A percentile compares a stretch with the other conserved stretches of the same genome.
phyloP scores from a whole-genome alignment of 495 filamentous ascomycete genomes.

The Jackrogersella minutella region DNA sequence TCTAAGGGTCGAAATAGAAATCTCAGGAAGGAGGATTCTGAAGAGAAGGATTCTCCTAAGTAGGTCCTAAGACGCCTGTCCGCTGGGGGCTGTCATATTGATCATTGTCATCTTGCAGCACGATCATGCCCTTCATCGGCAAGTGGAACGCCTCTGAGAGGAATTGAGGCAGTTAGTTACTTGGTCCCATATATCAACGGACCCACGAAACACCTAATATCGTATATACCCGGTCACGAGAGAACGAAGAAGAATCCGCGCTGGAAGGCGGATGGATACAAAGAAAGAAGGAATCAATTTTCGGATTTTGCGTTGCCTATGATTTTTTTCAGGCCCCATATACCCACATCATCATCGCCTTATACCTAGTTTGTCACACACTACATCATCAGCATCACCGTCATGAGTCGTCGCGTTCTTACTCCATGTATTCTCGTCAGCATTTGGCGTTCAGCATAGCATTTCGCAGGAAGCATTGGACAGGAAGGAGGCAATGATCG shows the following conservation, averaged over 20 bases:
- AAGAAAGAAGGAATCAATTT: neutral
- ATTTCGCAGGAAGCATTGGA: neutral
- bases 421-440: neutral
- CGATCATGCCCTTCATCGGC: slow-evolving; percentile 37
- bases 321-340: neutral
- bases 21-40: slow-evolving; percentile 42
- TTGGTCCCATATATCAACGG: neutral
- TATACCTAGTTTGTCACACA: neutral
- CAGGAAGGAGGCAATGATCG: neutral
- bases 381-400: neutral
- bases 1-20: slow-evolving; percentile 38
- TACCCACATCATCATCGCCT: neutral
- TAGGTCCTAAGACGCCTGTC: slow-evolving; percentile 31
- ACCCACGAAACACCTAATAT: slow-evolving; percentile 1
- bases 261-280: neutral
- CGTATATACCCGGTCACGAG: neutral
- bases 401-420: neutral
- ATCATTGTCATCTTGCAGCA: slow-evolving; percentile 34
- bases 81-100: slow-evolving; percentile 23
- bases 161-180: slow-evolving; percentile 2
- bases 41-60: slow-evolving; percentile 46
- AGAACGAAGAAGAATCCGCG: slow-evolving; percentile 12
- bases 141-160: slow-evolving; percentile 43
- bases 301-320: neutral
- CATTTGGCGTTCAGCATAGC: neutral